Percentiles rank a stretch among this genome's conserved stretches.
Conservation (phyloP, 345 rosid species). For the Ailanthus altissimus region DNA sequence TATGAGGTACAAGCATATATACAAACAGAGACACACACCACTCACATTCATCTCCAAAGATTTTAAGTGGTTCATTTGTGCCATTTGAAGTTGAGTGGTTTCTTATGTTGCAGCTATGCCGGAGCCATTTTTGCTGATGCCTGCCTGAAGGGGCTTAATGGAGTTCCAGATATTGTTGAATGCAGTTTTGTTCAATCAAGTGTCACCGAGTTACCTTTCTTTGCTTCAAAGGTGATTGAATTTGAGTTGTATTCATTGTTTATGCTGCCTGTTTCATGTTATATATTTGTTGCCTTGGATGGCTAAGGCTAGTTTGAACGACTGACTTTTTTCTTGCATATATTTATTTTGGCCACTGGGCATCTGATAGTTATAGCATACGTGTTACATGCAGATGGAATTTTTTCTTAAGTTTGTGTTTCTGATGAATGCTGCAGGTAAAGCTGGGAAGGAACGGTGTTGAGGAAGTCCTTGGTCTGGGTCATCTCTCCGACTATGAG, state of each 20-base stretch:
- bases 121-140: slow-evolving; percentile 92
- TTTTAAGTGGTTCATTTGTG: not conserved
- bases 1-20: not conserved
- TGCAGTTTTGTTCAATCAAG: slow-evolving; percentile 76
- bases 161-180: slow-evolving; percentile 73
- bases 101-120: slow-evolving; percentile 59
- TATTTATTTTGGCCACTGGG: not conserved
- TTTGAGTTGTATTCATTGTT: not conserved
- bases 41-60: not conserved
- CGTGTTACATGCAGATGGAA: not conserved
- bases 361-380: not conserved
- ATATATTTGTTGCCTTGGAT: not conserved
- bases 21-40: no score
- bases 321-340: no score
- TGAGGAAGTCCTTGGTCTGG: slow-evolving; percentile 59
- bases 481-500: slow-evolving; percentile 60
- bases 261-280: not conserved
- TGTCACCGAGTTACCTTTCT: slow-evolving; percentile 78
- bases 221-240: slow-evolving; percentile 76
- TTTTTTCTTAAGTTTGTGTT: not conserved
- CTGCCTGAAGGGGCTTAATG: slow-evolving; percentile 85
- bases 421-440: slow-evolving; percentile 41
- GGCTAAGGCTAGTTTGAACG: not conserved
- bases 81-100: not conserved
- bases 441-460: slow-evolving; percentile 70